Evolutionary conservation across 495 filamentous ascomycete species (phyloP).

Genomic region (Glarea lozoyensis): DNA sequence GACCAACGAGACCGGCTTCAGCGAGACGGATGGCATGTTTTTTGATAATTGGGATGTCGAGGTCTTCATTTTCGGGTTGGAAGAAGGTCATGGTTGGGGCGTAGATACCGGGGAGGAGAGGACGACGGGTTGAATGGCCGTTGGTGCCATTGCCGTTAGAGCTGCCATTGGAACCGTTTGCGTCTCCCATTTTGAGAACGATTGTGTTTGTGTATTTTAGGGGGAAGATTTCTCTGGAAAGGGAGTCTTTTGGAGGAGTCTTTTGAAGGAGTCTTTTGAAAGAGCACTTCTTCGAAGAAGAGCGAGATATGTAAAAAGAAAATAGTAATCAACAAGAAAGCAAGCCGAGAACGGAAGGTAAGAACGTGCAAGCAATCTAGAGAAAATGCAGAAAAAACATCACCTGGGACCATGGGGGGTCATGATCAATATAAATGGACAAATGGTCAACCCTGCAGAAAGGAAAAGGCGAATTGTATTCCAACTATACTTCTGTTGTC

Average conservation of each 20-base stretch:
- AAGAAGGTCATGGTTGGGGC: conserved; percentile 91
- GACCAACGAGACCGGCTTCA: conserved; percentile 67
- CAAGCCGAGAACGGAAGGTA: conserved; percentile 16
- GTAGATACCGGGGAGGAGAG: conserved; percentile 79
- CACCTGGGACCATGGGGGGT: background rate
- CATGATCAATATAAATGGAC: conserved; percentile 14
- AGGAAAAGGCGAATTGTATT: background rate
- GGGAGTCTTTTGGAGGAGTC: background rate
- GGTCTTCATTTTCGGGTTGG: conserved; percentile 68
- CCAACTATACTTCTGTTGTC: background rate
- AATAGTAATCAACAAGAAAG: conserved; percentile 4
- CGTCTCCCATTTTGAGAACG: conserved; percentile 24
- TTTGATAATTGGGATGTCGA: conserved; percentile 72
- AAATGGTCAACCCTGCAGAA: conserved; percentile 2
- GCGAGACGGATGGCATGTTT: conserved; percentile 76
- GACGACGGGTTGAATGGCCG: conserved; percentile 38
- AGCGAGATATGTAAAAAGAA: conserved; percentile 1
- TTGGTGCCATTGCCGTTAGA: conserved; percentile 25
- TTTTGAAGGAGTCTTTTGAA: background rate
- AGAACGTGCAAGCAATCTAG: conserved; percentile 1
- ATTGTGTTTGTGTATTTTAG: conserved; percentile 1
- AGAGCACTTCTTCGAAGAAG: background rate
- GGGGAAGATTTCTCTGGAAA: too few relatives aligned
- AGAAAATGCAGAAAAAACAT: background rate
- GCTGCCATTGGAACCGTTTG: conserved; percentile 23